A percentile compares a stretch with the other conserved stretches of the same genome.
Conservation (phyloP, 352 stramenopile genomes). For the Phytopythium aichiense region DNA sequence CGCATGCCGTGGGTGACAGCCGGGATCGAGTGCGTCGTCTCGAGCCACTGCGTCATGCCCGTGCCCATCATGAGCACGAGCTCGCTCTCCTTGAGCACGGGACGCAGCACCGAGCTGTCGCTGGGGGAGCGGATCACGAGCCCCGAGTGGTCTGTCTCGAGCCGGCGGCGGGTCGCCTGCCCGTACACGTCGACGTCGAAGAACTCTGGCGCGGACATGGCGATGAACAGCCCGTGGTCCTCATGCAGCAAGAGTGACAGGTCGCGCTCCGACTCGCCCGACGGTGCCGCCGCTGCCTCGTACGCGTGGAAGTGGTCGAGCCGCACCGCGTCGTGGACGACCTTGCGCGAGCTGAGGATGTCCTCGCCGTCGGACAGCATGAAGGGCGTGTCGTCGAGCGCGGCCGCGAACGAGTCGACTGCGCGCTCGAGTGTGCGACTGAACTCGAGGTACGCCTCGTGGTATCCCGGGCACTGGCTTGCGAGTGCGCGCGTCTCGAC, state of each 20-base stretch:
- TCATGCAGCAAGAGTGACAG: slow-evolving; percentile 55
- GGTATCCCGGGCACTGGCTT: slow-evolving; percentile 36
- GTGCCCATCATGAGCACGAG: slow-evolving; percentile 22
- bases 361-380: slow-evolving; percentile 28
- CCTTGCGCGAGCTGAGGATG: slow-evolving; percentile 25
- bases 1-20: slow-evolving; percentile 19
- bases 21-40: slow-evolving; percentile 3
- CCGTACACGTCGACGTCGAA: slow-evolving; percentile 27
- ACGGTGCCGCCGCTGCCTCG: slow-evolving; percentile 16
- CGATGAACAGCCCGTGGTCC: slow-evolving; percentile 57
- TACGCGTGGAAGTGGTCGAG: slow-evolving; percentile 72
- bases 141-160: neutral
- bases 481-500: slow-evolving; percentile 15
- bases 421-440: slow-evolving; percentile 33
- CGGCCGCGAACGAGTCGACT: slow-evolving; percentile 30
- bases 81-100: slow-evolving; percentile 14
- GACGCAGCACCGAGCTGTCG: slow-evolving; percentile 2
- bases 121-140: slow-evolving; percentile 26
- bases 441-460: slow-evolving; percentile 34
- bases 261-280: slow-evolving; percentile 11
- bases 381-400: slow-evolving; percentile 37
- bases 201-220: slow-evolving; percentile 42
- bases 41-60: slow-evolving; percentile 14
- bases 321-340: slow-evolving; percentile 39
- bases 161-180: neutral